Conservation (phyloP, 75 land plant species). For the Pinus tabuliformis region DNA sequence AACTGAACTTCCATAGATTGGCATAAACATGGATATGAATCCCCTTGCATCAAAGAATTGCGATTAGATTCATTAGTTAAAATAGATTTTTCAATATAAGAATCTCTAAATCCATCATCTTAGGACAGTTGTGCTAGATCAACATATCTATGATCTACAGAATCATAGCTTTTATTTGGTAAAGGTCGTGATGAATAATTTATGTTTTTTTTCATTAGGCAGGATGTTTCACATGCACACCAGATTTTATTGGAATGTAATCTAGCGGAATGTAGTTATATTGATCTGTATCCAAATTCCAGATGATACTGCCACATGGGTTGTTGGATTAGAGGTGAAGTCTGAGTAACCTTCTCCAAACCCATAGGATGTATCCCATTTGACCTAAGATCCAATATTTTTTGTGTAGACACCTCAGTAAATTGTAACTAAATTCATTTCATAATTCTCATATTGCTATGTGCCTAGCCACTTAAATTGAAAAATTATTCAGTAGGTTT, state of each 20-base stretch:
- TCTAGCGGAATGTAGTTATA: conserved; percentile 2
- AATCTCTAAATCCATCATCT: not conserved
- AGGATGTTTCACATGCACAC: not conserved
- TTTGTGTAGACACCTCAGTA: not conserved
- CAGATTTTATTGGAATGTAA: not conserved
- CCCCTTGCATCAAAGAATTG: not conserved
- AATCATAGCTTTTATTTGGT: not conserved
- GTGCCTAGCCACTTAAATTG: too few species aligned
- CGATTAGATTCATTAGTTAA: not conserved
- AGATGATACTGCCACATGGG: not conserved
- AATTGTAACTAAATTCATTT: too few species aligned
- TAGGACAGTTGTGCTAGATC: not conserved
- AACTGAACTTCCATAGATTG: not conserved
- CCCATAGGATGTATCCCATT: not conserved
- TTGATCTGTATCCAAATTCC: not conserved
- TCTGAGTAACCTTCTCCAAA: not conserved
- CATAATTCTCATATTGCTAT: too few species aligned
- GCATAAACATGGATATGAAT: not conserved
- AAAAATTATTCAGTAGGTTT: too few species aligned
- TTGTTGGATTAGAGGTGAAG: not conserved
- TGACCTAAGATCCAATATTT: not conserved
- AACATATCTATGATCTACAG: not conserved
- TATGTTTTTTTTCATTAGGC: not conserved
- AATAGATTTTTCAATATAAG: not conserved
- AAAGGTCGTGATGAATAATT: not conserved